phyloP scores from a whole-genome alignment of 2,329 filamentous ascomycete species.

The Thelonectria olida region DNA sequence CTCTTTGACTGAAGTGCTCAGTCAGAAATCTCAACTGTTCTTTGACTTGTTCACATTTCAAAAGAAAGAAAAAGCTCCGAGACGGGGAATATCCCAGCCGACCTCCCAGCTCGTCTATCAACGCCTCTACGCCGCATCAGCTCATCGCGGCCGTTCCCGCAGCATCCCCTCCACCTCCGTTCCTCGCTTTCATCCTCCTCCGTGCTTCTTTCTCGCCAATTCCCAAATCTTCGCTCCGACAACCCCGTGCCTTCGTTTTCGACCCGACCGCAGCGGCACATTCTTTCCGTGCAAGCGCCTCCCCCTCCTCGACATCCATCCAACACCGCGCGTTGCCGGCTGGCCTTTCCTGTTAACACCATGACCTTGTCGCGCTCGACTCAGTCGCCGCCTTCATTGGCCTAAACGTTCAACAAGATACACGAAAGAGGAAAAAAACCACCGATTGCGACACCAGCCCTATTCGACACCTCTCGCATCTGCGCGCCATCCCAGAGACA shows the following conservation, averaged over 20 bases:
- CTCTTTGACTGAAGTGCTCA: not conserved
- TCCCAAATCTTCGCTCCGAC: conserved; percentile 14
- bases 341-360: conserved; percentile 35
- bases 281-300: not conserved
- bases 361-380: conserved; percentile 44
- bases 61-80: conserved; percentile 20
- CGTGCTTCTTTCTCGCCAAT: conserved; percentile 23
- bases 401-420: conserved; percentile 31
- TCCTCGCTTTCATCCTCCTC: conserved; percentile 18
- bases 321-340: conserved; percentile 35
- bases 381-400: conserved; percentile 43
- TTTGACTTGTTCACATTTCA: not conserved
- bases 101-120: conserved; percentile 29
- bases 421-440: conserved; percentile 7
- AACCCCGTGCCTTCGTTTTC: conserved; percentile 7
- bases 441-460: conserved; percentile 25
- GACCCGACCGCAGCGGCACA: not conserved
- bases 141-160: conserved; percentile 39
- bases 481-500: conserved; percentile 34
- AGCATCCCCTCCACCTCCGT: conserved; percentile 27
- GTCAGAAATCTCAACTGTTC: conserved; percentile 4
- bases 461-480: conserved; percentile 34
- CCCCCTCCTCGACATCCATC: conserved; percentile 10
- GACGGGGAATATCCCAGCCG: conserved; percentile 39
- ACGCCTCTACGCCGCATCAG: conserved; percentile 37